Conservation (phyloP, 768 basidiomycete genomes). For the Tulasnella calospora region DNA sequence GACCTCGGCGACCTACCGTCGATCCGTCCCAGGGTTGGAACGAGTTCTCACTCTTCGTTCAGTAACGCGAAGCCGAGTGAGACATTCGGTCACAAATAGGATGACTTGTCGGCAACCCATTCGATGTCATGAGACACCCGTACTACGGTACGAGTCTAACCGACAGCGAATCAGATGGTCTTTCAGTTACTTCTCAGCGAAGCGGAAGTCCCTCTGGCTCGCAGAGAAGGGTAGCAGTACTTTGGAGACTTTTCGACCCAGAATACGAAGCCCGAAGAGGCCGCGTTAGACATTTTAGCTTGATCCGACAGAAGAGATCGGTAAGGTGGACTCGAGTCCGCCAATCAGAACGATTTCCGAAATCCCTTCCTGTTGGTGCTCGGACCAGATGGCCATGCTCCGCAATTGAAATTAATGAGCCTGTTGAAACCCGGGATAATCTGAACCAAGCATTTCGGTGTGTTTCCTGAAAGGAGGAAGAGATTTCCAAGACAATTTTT, state of each 20-base stretch:
- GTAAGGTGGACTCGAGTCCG: neutral
- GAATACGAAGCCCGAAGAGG: neutral
- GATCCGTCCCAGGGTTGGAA: neutral
- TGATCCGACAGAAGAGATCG: neutral
- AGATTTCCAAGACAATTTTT: no score
- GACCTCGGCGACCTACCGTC: neutral
- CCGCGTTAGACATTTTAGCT: neutral
- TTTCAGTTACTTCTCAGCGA: neutral
- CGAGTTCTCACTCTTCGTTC: neutral
- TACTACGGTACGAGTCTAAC: neutral
- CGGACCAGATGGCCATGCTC: neutral
- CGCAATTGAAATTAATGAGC: neutral
- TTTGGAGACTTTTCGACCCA: neutral
- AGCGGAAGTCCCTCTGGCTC: neutral
- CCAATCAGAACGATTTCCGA: slow-evolving; percentile 3
- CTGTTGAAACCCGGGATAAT: neutral
- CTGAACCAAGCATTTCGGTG: neutral
- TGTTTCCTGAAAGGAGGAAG: neutral
- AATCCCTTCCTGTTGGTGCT: neutral
- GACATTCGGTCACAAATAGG: neutral
- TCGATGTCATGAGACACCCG: neutral
- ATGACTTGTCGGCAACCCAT: neutral
- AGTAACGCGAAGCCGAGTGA: neutral
- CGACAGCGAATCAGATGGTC: neutral
- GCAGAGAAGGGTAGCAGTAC: neutral